A percentile compares a stretch with the other conserved stretches of the same genome.
phyloP scores from a whole-genome alignment of 371 early-diverging fungal species.

The Mucor plumbeus region DNA sequence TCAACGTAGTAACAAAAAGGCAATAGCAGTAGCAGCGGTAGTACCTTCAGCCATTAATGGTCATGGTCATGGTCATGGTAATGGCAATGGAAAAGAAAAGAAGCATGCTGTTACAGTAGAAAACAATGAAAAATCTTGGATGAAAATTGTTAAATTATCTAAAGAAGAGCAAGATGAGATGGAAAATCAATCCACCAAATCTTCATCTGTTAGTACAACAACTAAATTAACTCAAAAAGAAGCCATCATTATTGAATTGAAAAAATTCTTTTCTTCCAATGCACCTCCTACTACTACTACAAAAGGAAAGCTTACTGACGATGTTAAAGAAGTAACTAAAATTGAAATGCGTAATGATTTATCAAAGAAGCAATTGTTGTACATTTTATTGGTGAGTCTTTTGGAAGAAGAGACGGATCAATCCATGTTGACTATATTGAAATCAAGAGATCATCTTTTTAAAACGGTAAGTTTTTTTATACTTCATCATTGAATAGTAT shows the following conservation, averaged over 20 bases:
- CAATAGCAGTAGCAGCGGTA: neutral
- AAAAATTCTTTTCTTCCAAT: conserved; percentile 47
- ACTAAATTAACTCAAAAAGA: conserved; percentile 47
- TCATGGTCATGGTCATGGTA: neutral
- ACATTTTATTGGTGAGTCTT: conserved; percentile 61
- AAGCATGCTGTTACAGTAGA: conserved; percentile 6
- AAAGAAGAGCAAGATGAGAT: conserved; percentile 67
- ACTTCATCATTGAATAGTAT: neutral
- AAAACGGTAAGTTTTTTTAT: conserved; percentile 48
- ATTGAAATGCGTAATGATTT: conserved; percentile 79
- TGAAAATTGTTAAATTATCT: conserved; percentile 68
- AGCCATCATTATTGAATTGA: conserved; percentile 52
- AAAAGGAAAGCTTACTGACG: conserved; percentile 50
- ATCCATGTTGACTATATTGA: conserved; percentile 29
- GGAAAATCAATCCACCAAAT: conserved; percentile 29
- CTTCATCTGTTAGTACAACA: conserved; percentile 20
- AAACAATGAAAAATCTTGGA: conserved; percentile 62
- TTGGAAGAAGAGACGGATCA: conserved; percentile 55
- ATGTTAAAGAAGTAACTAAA: conserved; percentile 77
- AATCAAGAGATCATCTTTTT: conserved; percentile 55
- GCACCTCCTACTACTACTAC: conserved; percentile 13
- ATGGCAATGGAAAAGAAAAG: conserved; percentile 1
- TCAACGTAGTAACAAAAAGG: conserved; percentile 7
- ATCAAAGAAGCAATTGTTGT: conserved; percentile 69
- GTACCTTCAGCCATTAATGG: neutral